Evolutionary conservation across 2,329 filamentous ascomycete species (phyloP).

Genomic region (Elsinoe fawcettii): DNA sequence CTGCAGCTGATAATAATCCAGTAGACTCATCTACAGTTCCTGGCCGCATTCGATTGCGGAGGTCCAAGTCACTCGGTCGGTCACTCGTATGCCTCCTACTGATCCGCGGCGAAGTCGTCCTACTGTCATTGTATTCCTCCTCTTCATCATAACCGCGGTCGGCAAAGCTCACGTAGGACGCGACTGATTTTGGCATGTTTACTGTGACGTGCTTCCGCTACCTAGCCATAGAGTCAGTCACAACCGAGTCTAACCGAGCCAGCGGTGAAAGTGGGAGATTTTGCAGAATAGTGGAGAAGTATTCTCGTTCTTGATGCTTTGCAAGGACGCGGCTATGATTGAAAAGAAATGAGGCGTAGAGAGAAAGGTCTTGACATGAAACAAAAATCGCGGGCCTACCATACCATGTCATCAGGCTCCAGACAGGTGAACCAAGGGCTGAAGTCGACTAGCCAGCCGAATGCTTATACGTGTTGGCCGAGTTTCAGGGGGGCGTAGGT

Average conservation of each 20-base stretch:
- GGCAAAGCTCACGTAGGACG: conserved; percentile 31
- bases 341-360: not conserved
- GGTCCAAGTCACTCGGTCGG: conserved; percentile 27
- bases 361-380: not conserved
- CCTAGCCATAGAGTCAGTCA: conserved; percentile 9
- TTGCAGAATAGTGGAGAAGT: not conserved
- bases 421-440: not conserved
- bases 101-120: conserved; percentile 20
- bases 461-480: not conserved
- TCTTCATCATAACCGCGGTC: conserved; percentile 29
- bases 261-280: not conserved
- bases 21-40: conserved; percentile 38
- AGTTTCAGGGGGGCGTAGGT: not conserved
- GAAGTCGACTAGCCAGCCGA: not conserved
- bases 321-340: not conserved
- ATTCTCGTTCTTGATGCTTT: not conserved
- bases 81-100: conserved; percentile 20
- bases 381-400: conserved; percentile 3
- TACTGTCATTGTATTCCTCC: conserved; percentile 23
- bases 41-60: conserved; percentile 25
- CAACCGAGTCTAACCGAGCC: conserved; percentile 1
- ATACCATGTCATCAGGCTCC: not conserved
- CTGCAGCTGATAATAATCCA: conserved; percentile 37
- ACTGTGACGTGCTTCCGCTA: not conserved
- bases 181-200: conserved; percentile 29